Percentiles rank a stretch among this genome's conserved stretches.
Conservation (phyloP, 495 filamentous ascomycete species). For the Annulohypoxylon stygium region DNA sequence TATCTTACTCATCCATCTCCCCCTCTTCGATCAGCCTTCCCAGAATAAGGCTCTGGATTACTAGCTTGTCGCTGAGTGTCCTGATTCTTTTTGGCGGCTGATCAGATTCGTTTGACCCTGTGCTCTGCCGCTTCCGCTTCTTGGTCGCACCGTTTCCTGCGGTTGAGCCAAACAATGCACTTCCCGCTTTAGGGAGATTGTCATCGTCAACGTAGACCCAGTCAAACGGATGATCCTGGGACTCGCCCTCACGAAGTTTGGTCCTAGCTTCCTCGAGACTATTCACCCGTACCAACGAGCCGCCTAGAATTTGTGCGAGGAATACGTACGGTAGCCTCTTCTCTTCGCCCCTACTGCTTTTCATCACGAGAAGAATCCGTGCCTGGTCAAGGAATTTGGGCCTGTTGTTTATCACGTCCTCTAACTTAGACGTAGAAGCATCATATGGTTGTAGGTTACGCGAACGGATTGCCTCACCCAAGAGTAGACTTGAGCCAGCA, state of each 20-base stretch:
- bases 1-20: constrained; percentile 55
- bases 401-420: constrained; percentile 67
- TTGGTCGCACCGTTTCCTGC: constrained; percentile 46
- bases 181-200: constrained; percentile 42
- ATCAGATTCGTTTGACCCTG: constrained; percentile 49
- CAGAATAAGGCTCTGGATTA: constrained; percentile 93
- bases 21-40: constrained; percentile 79
- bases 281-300: constrained; percentile 72
- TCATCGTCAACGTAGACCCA: constrained; percentile 86
- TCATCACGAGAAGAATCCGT: constrained; percentile 81
- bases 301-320: constrained; percentile 82
- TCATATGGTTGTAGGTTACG: constrained; percentile 72
- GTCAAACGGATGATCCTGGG: constrained; percentile 70
- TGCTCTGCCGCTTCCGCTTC: constrained; percentile 62
- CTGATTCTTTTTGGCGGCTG: constrained; percentile 64
- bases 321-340: constrained; percentile 71
- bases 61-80: constrained; percentile 83
- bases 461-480: constrained; percentile 83
- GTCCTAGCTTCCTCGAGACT: constrained; percentile 73
- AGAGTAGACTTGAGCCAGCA: constrained; percentile 81
- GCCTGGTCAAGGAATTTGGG: constrained; percentile 73
- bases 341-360: constrained; percentile 73
- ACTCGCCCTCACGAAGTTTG: constrained; percentile 66
- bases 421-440: constrained; percentile 68
- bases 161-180: constrained; percentile 39